These are phyloP conservation scores for Gymnopilus dilepis DNA, from an alignment of 768 basidiomycete species.

Conservation along the genomic window DNA sequence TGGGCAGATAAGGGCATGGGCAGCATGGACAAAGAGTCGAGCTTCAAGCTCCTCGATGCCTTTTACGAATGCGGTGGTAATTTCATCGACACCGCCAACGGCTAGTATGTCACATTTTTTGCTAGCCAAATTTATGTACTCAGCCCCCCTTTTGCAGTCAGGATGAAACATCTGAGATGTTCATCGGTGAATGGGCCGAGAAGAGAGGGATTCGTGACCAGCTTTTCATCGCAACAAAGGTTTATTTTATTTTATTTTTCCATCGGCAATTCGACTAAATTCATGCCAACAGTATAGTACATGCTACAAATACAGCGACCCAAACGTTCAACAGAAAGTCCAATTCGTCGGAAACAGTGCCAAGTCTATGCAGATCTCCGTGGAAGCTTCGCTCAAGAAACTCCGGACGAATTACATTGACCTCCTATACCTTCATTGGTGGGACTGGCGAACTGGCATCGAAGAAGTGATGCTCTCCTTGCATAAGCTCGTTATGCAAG, in stretches of 20 bases:
- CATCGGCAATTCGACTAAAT: background rate
- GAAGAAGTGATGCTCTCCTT: constrained; percentile 60
- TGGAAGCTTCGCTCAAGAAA: constrained; percentile 51
- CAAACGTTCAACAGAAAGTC: constrained; percentile 19
- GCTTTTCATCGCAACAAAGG: constrained; percentile 53
- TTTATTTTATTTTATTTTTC: constrained; percentile 18
- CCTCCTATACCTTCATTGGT: constrained; percentile 51
- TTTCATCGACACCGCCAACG: constrained; percentile 54
- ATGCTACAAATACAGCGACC: constrained; percentile 34
- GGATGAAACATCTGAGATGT: constrained; percentile 58
- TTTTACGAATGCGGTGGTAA: constrained; percentile 52
- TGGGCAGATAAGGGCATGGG: constrained; percentile 41
- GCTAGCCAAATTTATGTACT: background rate
- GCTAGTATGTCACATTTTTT: constrained; percentile 36
- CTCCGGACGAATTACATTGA: constrained; percentile 54
- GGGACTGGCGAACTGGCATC: constrained; percentile 60
- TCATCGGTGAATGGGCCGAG: constrained; percentile 60
- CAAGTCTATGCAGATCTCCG: constrained; percentile 48
- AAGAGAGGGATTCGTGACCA: constrained; percentile 49
- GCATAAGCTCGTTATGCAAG: constrained; percentile 53
- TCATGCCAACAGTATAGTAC: constrained; percentile 33
- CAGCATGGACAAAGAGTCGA: constrained; percentile 43
- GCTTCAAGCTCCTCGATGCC: constrained; percentile 52
- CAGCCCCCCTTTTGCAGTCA: constrained; percentile 38
- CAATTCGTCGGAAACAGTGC: constrained; percentile 34